Evolutionary conservation across 768 basidiomycete species (phyloP).

Genomic region (Russula sp.): DNA sequence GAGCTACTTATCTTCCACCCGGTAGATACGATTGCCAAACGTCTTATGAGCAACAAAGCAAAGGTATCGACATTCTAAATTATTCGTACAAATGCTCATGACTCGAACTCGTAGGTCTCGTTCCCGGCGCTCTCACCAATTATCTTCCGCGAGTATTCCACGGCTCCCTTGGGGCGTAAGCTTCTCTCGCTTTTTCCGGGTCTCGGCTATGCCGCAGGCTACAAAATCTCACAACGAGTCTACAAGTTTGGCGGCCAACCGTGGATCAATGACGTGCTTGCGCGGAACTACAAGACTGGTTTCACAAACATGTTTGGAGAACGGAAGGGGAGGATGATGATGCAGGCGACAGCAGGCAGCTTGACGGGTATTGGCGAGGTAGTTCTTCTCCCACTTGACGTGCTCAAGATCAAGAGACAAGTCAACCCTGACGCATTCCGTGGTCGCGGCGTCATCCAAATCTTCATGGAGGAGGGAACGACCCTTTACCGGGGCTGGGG

Average conservation of each 20-base stretch:
- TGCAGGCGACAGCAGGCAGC: constrained; percentile 89
- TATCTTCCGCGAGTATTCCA: constrained; percentile 84
- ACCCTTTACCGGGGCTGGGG: constrained; percentile 96
- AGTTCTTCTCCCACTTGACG: constrained; percentile 93
- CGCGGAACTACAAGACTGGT: constrained; percentile 70
- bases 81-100: not conserved
- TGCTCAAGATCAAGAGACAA: constrained; percentile 97
- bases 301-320: constrained; percentile 89
- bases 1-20: constrained; percentile 96
- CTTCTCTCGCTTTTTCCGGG: constrained; percentile 95
- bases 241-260: constrained; percentile 99
- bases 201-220: constrained; percentile 96
- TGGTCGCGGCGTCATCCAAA: constrained; percentile 84
- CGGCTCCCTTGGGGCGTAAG: constrained; percentile 61
- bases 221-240: constrained; percentile 90
- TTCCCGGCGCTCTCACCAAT: constrained; percentile 62
- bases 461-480: constrained; percentile 89
- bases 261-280: constrained; percentile 92
- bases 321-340: constrained; percentile 92
- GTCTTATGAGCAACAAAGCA: constrained; percentile 95
- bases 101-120: constrained; percentile 50
- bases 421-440: constrained; percentile 98
- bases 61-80: constrained; percentile 47
- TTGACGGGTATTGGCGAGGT: constrained; percentile 91
- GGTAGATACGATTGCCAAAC: constrained; percentile 97